A percentile compares a stretch with the other conserved stretches of the same genome.
Conservation (phyloP, 192 early-diverging fungal genomes). For the Backusella parvicylindrica region DNA sequence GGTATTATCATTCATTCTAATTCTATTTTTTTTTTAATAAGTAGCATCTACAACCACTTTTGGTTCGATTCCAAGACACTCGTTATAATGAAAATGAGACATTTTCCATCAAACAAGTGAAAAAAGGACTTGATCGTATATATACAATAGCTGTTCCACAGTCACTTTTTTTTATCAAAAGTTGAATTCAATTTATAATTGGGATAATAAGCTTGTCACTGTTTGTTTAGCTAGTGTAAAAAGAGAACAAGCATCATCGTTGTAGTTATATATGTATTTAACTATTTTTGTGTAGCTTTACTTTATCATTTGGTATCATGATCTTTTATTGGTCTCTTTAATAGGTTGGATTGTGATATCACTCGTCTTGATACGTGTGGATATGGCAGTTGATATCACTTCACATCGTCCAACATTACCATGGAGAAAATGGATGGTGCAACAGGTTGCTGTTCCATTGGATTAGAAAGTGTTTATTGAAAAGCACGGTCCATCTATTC, state of each 20-base stretch:
- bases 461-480: background rate
- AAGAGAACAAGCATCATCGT: background rate
- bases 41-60: background rate
- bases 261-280: background rate
- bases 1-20: background rate
- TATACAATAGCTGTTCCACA: conserved; percentile 6
- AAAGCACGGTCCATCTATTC: background rate
- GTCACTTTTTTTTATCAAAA: background rate
- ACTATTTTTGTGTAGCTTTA: conserved; percentile 8
- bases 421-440: background rate
- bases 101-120: conserved; percentile 13
- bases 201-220: conserved; percentile 26
- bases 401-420: background rate
- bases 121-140: conserved; percentile 3
- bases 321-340: conserved; percentile 15
- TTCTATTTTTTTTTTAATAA: too few species aligned
- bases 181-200: conserved; percentile 10
- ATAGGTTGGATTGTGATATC: background rate
- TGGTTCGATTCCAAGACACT: background rate
- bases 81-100: background rate
- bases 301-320: conserved; percentile 19
- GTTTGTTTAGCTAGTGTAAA: conserved; percentile 8
- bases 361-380: background rate
- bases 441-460: background rate
- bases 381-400: background rate